These are phyloP conservation scores for Ceratocystis cacaofunesta DNA, from an alignment of 2,329 filamentous ascomycete genomes.

Conservation along the genomic window DNA sequence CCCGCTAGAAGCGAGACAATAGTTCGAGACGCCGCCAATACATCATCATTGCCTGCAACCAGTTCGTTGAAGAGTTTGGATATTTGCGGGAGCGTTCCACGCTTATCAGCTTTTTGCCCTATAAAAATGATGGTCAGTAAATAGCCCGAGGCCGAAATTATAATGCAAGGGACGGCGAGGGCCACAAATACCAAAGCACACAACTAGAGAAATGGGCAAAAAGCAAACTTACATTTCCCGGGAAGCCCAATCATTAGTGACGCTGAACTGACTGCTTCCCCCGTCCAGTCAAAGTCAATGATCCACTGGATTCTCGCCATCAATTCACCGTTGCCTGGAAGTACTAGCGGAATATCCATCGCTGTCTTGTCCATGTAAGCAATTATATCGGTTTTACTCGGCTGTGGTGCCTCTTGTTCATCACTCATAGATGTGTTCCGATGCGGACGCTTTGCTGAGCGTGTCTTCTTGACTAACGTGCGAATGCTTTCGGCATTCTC, in stretches of 20 bases:
- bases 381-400: constrained; percentile 9
- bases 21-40: constrained; percentile 40
- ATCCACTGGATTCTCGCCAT: constrained; percentile 40
- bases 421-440: constrained; percentile 16
- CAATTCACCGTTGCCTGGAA: constrained; percentile 21
- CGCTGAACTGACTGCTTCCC: constrained; percentile 49
- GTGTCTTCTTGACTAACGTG: constrained; percentile 23
- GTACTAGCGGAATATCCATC: constrained; percentile 22
- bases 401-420: constrained; percentile 7
- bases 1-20: constrained; percentile 41
- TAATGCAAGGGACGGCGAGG: background rate
- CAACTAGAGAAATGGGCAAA: background rate
- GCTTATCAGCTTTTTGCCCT: constrained; percentile 47
- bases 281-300: constrained; percentile 57
- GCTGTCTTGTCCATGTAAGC: constrained; percentile 17
- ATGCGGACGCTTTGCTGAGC: constrained; percentile 20
- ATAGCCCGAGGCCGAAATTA: background rate
- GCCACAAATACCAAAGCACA: background rate
- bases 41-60: constrained; percentile 39
- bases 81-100: constrained; percentile 41
- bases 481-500: constrained; percentile 24
- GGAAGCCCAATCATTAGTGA: constrained; percentile 42
- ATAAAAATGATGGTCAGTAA: constrained; percentile 5
- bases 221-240: constrained; percentile 42
- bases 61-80: constrained; percentile 46